These are phyloP conservation scores for Colletotrichum tropicale DNA, from an alignment of 2,329 filamentous ascomycete species.

Conservation along the genomic window DNA sequence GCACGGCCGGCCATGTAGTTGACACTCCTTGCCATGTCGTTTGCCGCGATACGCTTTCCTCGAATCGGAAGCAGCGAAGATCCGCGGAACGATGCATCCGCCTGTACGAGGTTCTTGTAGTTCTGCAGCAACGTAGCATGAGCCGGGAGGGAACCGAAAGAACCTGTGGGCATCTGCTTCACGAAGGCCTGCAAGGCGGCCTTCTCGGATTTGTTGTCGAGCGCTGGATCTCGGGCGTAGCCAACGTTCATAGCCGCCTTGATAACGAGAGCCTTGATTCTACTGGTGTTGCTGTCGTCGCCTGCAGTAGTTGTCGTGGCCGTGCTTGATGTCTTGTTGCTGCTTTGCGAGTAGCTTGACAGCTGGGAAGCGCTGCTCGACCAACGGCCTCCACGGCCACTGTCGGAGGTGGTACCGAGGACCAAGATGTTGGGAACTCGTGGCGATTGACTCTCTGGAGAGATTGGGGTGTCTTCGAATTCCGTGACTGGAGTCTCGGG, in stretches of 20 bases:
- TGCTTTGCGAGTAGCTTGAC: conserved; percentile 78
- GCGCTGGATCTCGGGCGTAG: conserved; percentile 66
- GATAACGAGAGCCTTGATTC: conserved; percentile 79
- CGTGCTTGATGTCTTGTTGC: conserved; percentile 70
- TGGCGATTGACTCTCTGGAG: conserved; percentile 76
- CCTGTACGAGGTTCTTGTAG: conserved; percentile 81
- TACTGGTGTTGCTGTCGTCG: conserved; percentile 79
- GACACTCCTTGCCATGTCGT: conserved; percentile 83
- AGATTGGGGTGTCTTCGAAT: conserved; percentile 88
- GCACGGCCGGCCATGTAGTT: conserved; percentile 73
- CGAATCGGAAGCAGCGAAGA: conserved; percentile 57
- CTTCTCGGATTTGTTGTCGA: conserved; percentile 47
- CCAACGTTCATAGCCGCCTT: conserved; percentile 88
- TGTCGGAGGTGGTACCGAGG: conserved; percentile 70
- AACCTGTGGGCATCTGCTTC: conserved; percentile 74
- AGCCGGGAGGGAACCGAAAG: conserved; percentile 76
- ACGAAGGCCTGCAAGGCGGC: conserved; percentile 75
- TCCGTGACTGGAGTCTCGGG: conserved; percentile 95
- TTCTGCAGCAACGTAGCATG: conserved; percentile 75
- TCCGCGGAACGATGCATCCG: conserved; percentile 70
- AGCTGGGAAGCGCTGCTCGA: conserved; percentile 81
- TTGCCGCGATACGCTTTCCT: conserved; percentile 66
- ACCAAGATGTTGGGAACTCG: conserved; percentile 88
- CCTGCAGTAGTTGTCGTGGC: conserved; percentile 70
- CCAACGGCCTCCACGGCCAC: conserved; percentile 72